phyloP scores from a whole-genome alignment of 2,329 filamentous ascomycete genomes.

The Cladosporium austrohemisphaericum region DNA sequence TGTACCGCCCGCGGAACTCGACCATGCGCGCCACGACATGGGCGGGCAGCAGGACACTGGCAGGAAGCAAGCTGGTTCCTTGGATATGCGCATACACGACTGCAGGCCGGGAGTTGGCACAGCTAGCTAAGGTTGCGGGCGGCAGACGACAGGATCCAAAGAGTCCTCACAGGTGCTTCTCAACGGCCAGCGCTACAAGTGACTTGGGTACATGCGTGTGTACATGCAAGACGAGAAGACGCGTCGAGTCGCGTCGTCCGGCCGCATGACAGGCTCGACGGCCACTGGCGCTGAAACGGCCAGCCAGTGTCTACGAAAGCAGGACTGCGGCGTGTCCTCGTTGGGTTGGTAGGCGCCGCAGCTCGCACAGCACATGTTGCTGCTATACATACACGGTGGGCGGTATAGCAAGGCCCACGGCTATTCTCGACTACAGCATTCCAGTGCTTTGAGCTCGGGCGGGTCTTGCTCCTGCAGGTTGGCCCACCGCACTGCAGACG shows the following conservation, averaged over 20 bases:
- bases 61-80: background rate
- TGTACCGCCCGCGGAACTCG: slow-evolving; percentile 4
- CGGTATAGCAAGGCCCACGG: slow-evolving; percentile 6
- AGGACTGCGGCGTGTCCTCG: background rate
- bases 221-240: slow-evolving; percentile 7
- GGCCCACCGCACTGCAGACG: background rate
- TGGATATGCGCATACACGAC: background rate
- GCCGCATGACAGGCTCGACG: slow-evolving; percentile 3
- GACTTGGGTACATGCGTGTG: slow-evolving; percentile 2
- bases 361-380: background rate
- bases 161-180: slow-evolving; percentile 10
- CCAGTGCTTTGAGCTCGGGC: slow-evolving; percentile 7
- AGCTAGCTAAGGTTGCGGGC: background rate
- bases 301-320: background rate
- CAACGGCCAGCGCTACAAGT: slow-evolving; percentile 8
- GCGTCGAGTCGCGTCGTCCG: slow-evolving; percentile 1
- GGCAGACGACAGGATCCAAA: background rate
- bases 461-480: slow-evolving; percentile 11
- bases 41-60: background rate
- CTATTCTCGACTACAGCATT: slow-evolving; percentile 10
- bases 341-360: slow-evolving; percentile 6
- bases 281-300: background rate
- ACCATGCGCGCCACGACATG: background rate
- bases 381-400: slow-evolving; percentile 10
- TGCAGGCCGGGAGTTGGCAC: background rate